Percentiles rank a stretch among this genome's conserved stretches.
Evolutionary conservation across 148 eudicot genomes (phyloP).

Genomic region (Vaccinium myrtillus): DNA sequence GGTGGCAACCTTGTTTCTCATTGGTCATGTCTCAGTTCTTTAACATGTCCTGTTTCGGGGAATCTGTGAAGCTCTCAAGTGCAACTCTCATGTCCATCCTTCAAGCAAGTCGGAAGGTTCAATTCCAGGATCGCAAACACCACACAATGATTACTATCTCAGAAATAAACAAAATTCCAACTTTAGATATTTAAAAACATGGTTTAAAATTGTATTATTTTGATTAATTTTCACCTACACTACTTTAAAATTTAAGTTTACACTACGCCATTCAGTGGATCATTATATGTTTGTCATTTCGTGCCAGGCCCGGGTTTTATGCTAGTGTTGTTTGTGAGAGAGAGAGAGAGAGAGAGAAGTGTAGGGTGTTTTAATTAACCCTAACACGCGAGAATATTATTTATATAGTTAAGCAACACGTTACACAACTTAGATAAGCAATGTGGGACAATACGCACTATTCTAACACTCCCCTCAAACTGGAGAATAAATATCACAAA

Average conservation of each 20-base stretch:
- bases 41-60: background rate
- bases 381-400: no score
- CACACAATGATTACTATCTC: no score
- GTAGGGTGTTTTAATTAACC: no score
- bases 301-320: background rate
- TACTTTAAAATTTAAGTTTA: background rate
- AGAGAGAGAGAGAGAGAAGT: no score
- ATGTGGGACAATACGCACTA: no score
- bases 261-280: background rate
- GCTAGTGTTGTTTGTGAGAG: background rate
- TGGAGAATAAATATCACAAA: no score
- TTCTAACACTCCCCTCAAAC: no score
- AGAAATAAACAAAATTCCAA: background rate
- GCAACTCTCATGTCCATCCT: no score
- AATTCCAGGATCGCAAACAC: no score
- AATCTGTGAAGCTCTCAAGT: background rate
- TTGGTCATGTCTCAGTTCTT: conserved; percentile 9
- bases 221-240: background rate
- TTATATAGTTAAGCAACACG: no score
- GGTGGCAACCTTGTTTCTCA: conserved; percentile 79
- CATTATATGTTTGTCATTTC: background rate
- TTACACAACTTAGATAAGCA: no score
- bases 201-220: background rate
- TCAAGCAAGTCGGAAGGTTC: no score
- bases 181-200: background rate